phyloP scores from a whole-genome alignment of 208 protist genomes.

The Leishmania lainsoni region DNA sequence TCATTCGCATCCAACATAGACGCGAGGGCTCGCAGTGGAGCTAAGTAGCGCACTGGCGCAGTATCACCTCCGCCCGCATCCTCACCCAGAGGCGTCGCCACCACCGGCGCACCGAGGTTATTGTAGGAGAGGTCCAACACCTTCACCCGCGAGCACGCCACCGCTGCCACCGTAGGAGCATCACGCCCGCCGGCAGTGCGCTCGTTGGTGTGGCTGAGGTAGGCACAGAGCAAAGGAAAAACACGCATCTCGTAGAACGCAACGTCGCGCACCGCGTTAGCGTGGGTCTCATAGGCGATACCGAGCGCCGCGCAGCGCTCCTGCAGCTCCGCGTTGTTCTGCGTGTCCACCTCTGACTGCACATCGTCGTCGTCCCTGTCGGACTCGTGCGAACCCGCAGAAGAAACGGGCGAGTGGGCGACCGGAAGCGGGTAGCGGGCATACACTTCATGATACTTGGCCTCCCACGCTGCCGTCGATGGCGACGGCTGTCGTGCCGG shows the following conservation, averaged over 20 bases:
- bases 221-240: slow-evolving; percentile 63
- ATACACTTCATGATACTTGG: slow-evolving; percentile 53
- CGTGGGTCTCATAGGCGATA: slow-evolving; percentile 65
- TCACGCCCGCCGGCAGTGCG: slow-evolving; percentile 8
- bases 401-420: not conserved
- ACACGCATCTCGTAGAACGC: slow-evolving; percentile 66
- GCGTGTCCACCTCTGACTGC: slow-evolving; percentile 31
- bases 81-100: not conserved
- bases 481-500: slow-evolving; percentile 43
- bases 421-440: slow-evolving; percentile 66
- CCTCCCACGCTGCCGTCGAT: slow-evolving; percentile 42
- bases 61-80: slow-evolving; percentile 12
- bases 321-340: slow-evolving; percentile 67
- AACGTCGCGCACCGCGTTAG: slow-evolving; percentile 51
- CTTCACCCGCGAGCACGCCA: slow-evolving; percentile 31
- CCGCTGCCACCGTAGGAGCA: slow-evolving; percentile 6
- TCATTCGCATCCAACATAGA: slow-evolving; percentile 78
- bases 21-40: slow-evolving; percentile 58
- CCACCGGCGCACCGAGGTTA: slow-evolving; percentile 33
- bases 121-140: slow-evolving; percentile 59
- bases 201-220: slow-evolving; percentile 46
- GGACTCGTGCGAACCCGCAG: not conserved
- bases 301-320: slow-evolving; percentile 54
- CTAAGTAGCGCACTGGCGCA: slow-evolving; percentile 32
- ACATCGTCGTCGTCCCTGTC: slow-evolving; percentile 32